Conservation (phyloP, 345 rosid species). For the Alliaria petiolata region DNA sequence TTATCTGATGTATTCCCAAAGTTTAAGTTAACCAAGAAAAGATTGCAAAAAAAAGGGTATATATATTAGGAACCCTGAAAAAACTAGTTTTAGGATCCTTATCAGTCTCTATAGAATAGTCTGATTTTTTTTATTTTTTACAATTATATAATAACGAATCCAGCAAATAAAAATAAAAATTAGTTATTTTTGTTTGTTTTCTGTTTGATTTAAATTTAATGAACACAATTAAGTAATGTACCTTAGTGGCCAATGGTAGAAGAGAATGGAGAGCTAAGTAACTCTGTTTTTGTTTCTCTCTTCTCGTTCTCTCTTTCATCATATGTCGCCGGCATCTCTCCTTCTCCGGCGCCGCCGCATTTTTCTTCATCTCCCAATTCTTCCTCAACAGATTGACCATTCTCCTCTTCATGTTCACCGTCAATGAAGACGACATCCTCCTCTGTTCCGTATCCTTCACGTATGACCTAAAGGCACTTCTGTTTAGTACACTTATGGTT, state of each 20-base stretch:
- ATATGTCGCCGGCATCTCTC: constrained; percentile 43
- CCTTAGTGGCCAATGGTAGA: constrained; percentile 65
- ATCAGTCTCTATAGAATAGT: too few species aligned
- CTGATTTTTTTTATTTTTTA: too few species aligned
- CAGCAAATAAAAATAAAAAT: too few species aligned
- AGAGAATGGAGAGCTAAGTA: constrained; percentile 52
- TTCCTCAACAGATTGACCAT: constrained; percentile 45
- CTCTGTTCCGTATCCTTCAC: constrained; percentile 1
- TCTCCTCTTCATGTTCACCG: constrained; percentile 47
- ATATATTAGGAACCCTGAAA: too few species aligned
- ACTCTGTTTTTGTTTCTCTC: constrained; percentile 56
- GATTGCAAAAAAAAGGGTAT: too few species aligned
- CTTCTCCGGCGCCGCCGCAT: constrained; percentile 26
- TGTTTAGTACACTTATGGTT: constrained; percentile 1
- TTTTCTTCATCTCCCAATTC: constrained; percentile 23
- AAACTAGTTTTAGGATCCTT: too few species aligned
- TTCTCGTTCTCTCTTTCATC: constrained; percentile 69
- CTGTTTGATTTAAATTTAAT: not conserved
- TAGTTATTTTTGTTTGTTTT: too few species aligned
- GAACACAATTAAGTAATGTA: constrained; percentile 2
- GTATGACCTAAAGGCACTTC: constrained; percentile 49
- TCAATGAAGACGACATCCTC: not conserved
- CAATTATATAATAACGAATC: too few species aligned
- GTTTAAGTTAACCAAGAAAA: too few species aligned
- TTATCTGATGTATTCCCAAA: too few species aligned